phyloP scores from a whole-genome alignment of 108 stramenopile genomes.

The Nitzschia inconspicua region DNA sequence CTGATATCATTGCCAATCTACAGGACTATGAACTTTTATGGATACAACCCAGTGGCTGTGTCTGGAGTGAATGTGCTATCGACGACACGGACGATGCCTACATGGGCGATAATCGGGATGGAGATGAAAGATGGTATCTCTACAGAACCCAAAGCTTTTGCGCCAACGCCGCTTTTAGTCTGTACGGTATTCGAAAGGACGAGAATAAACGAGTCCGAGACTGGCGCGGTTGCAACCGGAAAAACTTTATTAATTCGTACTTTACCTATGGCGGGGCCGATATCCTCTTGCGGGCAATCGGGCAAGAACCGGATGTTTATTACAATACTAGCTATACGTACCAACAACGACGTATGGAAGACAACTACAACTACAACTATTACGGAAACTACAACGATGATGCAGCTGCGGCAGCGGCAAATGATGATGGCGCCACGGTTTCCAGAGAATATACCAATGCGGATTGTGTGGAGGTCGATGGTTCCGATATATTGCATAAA shows the following conservation, averaged over 20 bases:
- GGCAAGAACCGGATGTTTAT: constrained; percentile 1
- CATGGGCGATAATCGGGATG: constrained; percentile 31
- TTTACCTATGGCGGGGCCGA: constrained; percentile 51
- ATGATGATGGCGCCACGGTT: constrained; percentile 3
- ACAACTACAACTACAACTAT: constrained; percentile 1
- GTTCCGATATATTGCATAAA: neutral
- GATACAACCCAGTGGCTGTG: constrained; percentile 32
- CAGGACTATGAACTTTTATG: constrained; percentile 26
- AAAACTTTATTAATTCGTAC: constrained; percentile 52
- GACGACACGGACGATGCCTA: constrained; percentile 36
- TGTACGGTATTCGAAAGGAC: constrained; percentile 43
- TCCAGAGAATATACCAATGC: constrained; percentile 1
- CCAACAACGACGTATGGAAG: too few relatives aligned
- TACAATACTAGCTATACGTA: too few relatives aligned
- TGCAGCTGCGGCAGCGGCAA: neutral
- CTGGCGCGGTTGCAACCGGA: constrained; percentile 15
- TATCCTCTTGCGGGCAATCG: constrained; percentile 24
- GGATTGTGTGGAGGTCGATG: constrained; percentile 6
- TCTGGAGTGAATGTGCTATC: constrained; percentile 43
- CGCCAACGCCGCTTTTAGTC: constrained; percentile 55
- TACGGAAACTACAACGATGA: neutral
- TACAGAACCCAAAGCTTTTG: constrained; percentile 42
- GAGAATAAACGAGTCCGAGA: neutral
- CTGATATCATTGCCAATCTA: constrained; percentile 22
- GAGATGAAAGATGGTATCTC: constrained; percentile 34